These are phyloP conservation scores for Rhododendron griersonianum DNA, from an alignment of 148 eudicot species.

Conservation along the genomic window DNA sequence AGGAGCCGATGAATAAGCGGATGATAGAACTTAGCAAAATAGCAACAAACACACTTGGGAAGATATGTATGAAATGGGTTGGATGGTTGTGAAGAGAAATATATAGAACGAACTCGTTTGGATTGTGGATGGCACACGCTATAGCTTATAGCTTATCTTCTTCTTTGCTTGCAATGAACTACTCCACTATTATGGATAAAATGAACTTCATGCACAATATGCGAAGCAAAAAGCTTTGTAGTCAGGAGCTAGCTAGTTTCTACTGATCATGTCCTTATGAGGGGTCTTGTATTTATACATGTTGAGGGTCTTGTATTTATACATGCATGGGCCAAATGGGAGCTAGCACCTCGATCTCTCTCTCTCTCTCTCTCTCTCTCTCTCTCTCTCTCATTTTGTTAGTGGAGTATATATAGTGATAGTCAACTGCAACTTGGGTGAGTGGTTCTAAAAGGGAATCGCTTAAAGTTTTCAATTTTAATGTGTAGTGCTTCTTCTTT, in stretches of 20 bases:
- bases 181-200: not conserved
- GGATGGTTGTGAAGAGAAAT: not conserved
- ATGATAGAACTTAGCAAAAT: not conserved
- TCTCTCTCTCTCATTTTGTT: not conserved
- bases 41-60: not conserved
- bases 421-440: slow-evolving; percentile 12
- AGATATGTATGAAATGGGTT: not conserved
- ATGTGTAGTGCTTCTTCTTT: not conserved
- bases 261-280: not conserved
- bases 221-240: not conserved
- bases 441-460: slow-evolving; percentile 2
- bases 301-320: too few relatives aligned
- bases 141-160: not conserved
- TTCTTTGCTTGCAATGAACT: not conserved
- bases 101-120: not conserved
- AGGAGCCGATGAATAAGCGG: not conserved
- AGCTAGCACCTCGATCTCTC: too few relatives aligned
- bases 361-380: not conserved
- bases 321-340: not conserved
- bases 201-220: not conserved
- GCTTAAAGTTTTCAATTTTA: not conserved
- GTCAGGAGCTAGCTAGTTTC: too few relatives aligned
- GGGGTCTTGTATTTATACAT: not conserved
- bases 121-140: not conserved
- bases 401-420: not conserved